Conservation (phyloP, 352 stramenopile genomes). For the Pythium dissimile region DNA sequence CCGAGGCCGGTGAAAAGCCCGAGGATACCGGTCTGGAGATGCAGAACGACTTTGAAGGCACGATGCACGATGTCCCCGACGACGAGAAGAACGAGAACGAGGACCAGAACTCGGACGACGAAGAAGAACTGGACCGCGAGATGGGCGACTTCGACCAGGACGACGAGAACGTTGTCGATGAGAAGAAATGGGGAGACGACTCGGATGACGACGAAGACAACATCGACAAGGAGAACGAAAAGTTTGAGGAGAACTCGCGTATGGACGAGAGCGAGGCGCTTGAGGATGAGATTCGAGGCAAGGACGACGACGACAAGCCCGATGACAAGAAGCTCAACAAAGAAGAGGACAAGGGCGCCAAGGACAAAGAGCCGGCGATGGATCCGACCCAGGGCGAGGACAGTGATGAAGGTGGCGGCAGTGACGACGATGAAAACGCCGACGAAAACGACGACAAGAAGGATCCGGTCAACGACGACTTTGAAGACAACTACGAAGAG, state of each 20-base stretch:
- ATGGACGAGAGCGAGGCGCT: constrained; percentile 69
- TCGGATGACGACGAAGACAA: constrained; percentile 91
- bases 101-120: constrained; percentile 87
- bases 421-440: constrained; percentile 73
- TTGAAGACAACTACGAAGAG: constrained; percentile 62
- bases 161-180: constrained; percentile 98
- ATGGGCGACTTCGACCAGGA: constrained; percentile 97
- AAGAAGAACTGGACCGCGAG: constrained; percentile 97
- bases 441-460: constrained; percentile 48
- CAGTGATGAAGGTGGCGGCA: constrained; percentile 37
- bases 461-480: constrained; percentile 82
- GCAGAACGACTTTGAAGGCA: constrained; percentile 99
- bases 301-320: constrained; percentile 56
- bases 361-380: constrained; percentile 79
- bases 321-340: constrained; percentile 79
- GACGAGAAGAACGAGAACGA: constrained; percentile 85
- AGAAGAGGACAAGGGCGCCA: constrained; percentile 45
- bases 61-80: constrained; percentile 97
- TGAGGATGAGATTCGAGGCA: constrained; percentile 87
- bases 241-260: constrained; percentile 89
- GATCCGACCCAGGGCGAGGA: constrained; percentile 46
- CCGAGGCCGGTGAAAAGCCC: constrained; percentile 38
- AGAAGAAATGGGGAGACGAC: constrained; percentile 98
- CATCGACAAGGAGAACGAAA: constrained; percentile 96
- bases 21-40: constrained; percentile 99